Percentiles rank a stretch among this genome's conserved stretches.
These are phyloP conservation scores for Melastoma malabathricum DNA, from an alignment of 345 rosid genomes.

Conservation along the genomic window DNA sequence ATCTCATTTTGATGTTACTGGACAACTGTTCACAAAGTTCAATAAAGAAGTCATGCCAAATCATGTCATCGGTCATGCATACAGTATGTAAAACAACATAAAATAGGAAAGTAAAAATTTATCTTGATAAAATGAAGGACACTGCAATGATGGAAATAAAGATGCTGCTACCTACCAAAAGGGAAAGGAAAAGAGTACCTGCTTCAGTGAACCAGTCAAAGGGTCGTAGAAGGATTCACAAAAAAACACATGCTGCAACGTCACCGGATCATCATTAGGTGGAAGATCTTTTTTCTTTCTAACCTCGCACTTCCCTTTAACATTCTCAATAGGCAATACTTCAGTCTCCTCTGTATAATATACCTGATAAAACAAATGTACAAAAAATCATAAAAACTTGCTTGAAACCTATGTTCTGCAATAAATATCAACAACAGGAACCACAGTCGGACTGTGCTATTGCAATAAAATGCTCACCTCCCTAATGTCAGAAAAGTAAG, in stretches of 20 bases:
- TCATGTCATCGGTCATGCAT: too few species aligned
- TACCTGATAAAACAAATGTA: conserved; percentile 32
- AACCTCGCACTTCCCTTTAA: conserved; percentile 81
- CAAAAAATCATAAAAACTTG: background rate
- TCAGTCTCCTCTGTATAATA: conserved; percentile 52
- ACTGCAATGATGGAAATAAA: too few species aligned
- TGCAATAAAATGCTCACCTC: conserved; percentile 25
- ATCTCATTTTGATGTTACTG: conserved; percentile 32
- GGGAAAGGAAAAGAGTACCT: conserved; percentile 24
- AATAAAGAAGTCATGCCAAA: conserved; percentile 3
- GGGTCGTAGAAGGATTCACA: conserved; percentile 73
- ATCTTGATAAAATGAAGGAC: too few species aligned
- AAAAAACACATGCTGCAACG: conserved; percentile 64
- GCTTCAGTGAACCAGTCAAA: conserved; percentile 50
- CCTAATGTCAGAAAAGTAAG: conserved; percentile 46
- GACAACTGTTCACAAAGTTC: conserved; percentile 37
- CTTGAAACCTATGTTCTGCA: background rate
- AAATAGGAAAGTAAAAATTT: too few species aligned
- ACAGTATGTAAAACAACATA: too few species aligned
- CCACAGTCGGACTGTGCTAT: background rate
- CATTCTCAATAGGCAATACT: conserved; percentile 18
- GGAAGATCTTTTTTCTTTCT: conserved; percentile 63
- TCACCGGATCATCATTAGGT: conserved; percentile 19
- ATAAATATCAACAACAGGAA: background rate
- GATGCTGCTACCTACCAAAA: background rate